phyloP scores from a whole-genome alignment of 129 eudicot genomes.

The Pittosporum tobira region DNA sequence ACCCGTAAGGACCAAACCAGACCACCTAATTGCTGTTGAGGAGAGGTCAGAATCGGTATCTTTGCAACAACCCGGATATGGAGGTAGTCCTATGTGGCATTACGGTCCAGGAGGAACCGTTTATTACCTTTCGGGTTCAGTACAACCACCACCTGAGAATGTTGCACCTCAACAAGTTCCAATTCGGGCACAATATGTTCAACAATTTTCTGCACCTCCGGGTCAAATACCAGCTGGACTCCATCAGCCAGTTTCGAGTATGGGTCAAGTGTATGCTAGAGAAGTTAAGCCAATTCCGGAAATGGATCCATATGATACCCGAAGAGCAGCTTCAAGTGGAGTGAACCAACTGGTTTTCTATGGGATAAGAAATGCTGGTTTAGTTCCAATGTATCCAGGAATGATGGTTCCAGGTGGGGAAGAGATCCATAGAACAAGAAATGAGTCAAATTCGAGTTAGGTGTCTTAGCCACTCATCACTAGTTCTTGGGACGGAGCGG shows the following conservation, averaged over 20 bases:
- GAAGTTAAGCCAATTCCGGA: constrained; percentile 37
- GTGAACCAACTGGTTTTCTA: constrained; percentile 48
- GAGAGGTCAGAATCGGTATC: constrained; percentile 21
- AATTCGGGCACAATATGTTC: constrained; percentile 43
- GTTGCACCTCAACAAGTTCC: constrained; percentile 32
- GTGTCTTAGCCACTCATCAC: constrained; percentile 19
- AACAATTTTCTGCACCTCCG: constrained; percentile 32
- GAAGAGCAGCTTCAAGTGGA: constrained; percentile 32
- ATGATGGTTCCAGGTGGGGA: constrained; percentile 47
- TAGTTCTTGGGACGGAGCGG: no score
- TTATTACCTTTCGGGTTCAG: constrained; percentile 53
- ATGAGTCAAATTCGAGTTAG: constrained; percentile 40
- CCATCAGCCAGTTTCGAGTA: constrained; percentile 32
- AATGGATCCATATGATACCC: constrained; percentile 36
- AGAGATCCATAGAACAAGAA: constrained; percentile 38
- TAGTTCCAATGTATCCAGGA: constrained; percentile 48
- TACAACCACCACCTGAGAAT: constrained; percentile 31
- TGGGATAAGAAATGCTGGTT: constrained; percentile 47
- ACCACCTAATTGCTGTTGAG: constrained; percentile 18
- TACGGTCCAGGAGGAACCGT: constrained; percentile 36
- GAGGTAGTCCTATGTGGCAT: constrained; percentile 39
- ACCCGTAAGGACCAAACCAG: constrained; percentile 52
- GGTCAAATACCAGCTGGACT: constrained; percentile 51
- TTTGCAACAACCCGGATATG: constrained; percentile 34
- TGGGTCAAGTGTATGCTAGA: constrained; percentile 42